These are phyloP conservation scores for Phlebiopsis gigantea DNA, from an alignment of 768 basidiomycete genomes.

Conservation along the genomic window DNA sequence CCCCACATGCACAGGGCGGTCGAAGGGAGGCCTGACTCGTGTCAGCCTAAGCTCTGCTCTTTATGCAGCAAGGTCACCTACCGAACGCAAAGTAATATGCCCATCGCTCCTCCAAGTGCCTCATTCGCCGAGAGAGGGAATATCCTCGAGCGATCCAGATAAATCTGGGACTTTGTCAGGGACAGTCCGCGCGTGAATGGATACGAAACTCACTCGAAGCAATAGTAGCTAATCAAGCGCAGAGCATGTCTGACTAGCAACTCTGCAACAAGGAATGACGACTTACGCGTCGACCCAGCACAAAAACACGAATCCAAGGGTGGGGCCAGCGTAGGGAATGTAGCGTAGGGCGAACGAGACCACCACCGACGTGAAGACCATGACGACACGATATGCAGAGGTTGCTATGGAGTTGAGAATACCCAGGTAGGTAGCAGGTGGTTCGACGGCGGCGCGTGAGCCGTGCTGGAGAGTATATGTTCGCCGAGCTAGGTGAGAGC, in stretches of 20 bases:
- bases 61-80: slow-evolving; percentile 18
- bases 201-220: slow-evolving; percentile 64
- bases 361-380: slow-evolving; percentile 72
- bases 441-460: slow-evolving; percentile 42
- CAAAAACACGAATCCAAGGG: slow-evolving; percentile 62
- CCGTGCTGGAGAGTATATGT: slow-evolving; percentile 72
- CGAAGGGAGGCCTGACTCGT: slow-evolving; percentile 54
- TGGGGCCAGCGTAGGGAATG: slow-evolving; percentile 61
- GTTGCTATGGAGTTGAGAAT: slow-evolving; percentile 72
- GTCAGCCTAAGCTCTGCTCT: not conserved
- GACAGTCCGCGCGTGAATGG: slow-evolving; percentile 12
- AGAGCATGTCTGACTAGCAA: not conserved
- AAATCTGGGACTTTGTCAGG: slow-evolving; percentile 41
- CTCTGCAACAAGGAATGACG: not conserved
- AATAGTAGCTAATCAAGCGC: slow-evolving; percentile 62
- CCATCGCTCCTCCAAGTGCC: slow-evolving; percentile 85
- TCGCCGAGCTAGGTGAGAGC: slow-evolving; percentile 67
- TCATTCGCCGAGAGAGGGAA: slow-evolving; percentile 61
- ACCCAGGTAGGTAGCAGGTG: slow-evolving; percentile 59
- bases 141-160: slow-evolving; percentile 73
- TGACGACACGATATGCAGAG: slow-evolving; percentile 76
- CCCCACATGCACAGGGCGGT: slow-evolving; percentile 71
- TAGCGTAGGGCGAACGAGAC: slow-evolving; percentile 60
- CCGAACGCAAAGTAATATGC: slow-evolving; percentile 86
- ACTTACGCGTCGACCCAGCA: slow-evolving; percentile 89